phyloP scores from a whole-genome alignment of 441 rosid species.

The Euphorbia corollata region DNA sequence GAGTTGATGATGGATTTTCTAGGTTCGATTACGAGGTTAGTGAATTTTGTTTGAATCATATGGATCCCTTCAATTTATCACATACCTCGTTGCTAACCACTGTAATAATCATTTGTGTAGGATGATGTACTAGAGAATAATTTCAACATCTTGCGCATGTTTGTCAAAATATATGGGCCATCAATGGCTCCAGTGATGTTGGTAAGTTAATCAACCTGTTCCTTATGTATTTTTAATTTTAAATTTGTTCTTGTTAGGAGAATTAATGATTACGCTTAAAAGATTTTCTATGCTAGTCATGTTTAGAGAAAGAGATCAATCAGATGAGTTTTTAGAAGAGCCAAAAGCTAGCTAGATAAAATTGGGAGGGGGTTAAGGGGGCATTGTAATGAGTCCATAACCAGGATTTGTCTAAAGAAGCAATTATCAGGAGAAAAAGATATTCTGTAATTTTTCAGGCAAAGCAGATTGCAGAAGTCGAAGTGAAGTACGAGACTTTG shows the following conservation, averaged over 20 bases:
- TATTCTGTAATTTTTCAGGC: slow-evolving; percentile 33
- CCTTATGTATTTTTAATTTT: background rate
- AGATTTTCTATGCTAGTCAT: too few relatives aligned
- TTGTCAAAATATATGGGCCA: slow-evolving; percentile 64
- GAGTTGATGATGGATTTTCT: slow-evolving; percentile 22
- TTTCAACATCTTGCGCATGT: slow-evolving; percentile 77
- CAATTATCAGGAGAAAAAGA: background rate
- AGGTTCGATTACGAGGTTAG: slow-evolving; percentile 87
- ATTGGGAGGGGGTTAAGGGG: background rate
- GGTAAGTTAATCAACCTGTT: slow-evolving; percentile 34
- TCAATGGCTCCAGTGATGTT: slow-evolving; percentile 54
- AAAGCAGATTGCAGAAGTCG: slow-evolving; percentile 58
- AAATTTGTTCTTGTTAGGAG: background rate
- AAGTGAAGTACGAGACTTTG: slow-evolving; percentile 49
- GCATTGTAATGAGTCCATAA: background rate
- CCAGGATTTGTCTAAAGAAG: background rate
- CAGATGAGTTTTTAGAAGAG: background rate
- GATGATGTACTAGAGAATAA: slow-evolving; percentile 75
- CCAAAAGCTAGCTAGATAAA: background rate
- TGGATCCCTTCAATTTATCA: slow-evolving; percentile 9
- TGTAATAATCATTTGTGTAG: slow-evolving; percentile 30
- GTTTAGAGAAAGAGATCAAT: background rate
- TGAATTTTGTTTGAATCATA: slow-evolving; percentile 6
- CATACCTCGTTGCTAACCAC: slow-evolving; percentile 6
- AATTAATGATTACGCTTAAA: background rate